Evolutionary conservation across 2,329 filamentous ascomycete genomes (phyloP).

Genomic region (Bimuria novae-zelandiae): DNA sequence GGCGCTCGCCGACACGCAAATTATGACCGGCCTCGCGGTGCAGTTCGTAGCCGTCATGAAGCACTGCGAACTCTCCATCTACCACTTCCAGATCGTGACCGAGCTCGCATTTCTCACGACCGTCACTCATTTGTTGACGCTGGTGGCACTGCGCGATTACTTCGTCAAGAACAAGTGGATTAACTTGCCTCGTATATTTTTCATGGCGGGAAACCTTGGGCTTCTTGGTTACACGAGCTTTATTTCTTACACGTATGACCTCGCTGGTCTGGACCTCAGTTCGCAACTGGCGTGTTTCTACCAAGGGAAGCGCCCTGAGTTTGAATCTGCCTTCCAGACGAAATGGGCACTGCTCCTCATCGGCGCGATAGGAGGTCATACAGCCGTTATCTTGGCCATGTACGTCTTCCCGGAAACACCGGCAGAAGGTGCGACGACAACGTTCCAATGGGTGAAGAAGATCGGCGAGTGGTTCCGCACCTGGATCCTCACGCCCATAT

Average conservation of each 20-base stretch:
- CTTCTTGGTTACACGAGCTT: conserved; percentile 38
- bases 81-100: conserved; percentile 36
- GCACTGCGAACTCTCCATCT: conserved; percentile 37
- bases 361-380: conserved; percentile 37
- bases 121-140: conserved; percentile 35
- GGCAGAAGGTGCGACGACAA: neutral
- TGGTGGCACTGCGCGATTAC: conserved; percentile 35
- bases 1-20: conserved; percentile 36
- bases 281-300: conserved; percentile 32
- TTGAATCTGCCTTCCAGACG: conserved; percentile 29
- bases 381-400: conserved; percentile 37
- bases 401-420: conserved; percentile 27
- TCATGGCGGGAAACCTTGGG: conserved; percentile 37
- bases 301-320: conserved; percentile 24
- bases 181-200: conserved; percentile 38
- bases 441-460: conserved; percentile 23
- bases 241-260: conserved; percentile 35
- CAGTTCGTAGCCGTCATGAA: conserved; percentile 39
- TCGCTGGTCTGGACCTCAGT: conserved; percentile 25
- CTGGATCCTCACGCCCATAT: conserved; percentile 37
- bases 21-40: conserved; percentile 37
- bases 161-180: conserved; percentile 40
- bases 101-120: conserved; percentile 39
- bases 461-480: conserved; percentile 32
- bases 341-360: conserved; percentile 35